Evolutionary conservation across 306 rosid genomes (phyloP).

Genomic region (Styphnolobium japonicum): DNA sequence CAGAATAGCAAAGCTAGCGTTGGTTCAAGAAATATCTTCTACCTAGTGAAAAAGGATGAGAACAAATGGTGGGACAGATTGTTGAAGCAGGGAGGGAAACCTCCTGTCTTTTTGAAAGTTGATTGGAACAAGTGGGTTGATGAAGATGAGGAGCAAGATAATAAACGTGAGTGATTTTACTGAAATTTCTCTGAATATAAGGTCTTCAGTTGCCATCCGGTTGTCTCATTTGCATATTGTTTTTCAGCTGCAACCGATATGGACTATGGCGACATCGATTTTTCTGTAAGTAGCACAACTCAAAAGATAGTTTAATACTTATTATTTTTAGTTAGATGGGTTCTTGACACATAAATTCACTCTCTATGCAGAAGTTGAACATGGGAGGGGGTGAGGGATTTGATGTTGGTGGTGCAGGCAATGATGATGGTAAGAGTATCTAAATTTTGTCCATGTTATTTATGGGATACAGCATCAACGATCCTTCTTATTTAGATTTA

Average conservation of each 20-base stretch:
- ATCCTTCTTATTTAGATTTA: neutral
- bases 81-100: slow-evolving; percentile 52
- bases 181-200: neutral
- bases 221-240: neutral
- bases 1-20: slow-evolving; percentile 63
- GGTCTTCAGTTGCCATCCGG: neutral
- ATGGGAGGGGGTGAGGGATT: slow-evolving; percentile 36
- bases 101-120: slow-evolving; percentile 57
- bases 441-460: neutral
- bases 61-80: slow-evolving; percentile 59
- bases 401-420: slow-evolving; percentile 3
- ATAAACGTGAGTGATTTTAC: slow-evolving; percentile 8
- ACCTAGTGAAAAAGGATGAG: slow-evolving; percentile 51
- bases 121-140: slow-evolving; percentile 74
- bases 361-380: slow-evolving; percentile 26
- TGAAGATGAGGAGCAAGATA: slow-evolving; percentile 58
- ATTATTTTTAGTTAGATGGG: neutral
- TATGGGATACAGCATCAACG: neutral
- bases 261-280: slow-evolving; percentile 46
- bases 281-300: slow-evolving; percentile 43
- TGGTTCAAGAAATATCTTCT: slow-evolving; percentile 52
- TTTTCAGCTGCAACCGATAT: slow-evolving; percentile 37
- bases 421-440: slow-evolving; percentile 26
- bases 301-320: neutral
- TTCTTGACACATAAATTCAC: neutral